Conservation (phyloP, 768 basidiomycete genomes). For the Russula abietina region DNA sequence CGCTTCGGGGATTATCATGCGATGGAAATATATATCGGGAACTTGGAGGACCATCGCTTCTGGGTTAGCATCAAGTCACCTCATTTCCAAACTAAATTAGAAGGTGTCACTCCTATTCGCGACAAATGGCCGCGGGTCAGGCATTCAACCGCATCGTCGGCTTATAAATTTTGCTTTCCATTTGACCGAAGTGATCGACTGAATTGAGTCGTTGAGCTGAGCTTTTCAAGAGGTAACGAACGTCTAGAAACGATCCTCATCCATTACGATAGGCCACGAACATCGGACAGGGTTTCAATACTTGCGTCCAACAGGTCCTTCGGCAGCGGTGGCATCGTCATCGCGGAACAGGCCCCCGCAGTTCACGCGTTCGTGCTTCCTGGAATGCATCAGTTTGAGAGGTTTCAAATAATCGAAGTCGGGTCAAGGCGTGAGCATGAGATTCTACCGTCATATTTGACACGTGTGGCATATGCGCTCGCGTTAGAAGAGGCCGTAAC, state of each 20-base stretch:
- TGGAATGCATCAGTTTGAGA: not conserved
- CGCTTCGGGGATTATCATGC: slow-evolving; percentile 9
- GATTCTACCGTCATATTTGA: no score
- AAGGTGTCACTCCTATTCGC: not conserved
- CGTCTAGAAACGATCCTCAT: slow-evolving; percentile 8
- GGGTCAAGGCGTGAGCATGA: no score
- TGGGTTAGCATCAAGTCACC: not conserved
- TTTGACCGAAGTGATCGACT: not conserved
- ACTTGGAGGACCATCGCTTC: not conserved
- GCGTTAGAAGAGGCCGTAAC: not conserved
- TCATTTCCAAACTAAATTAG: not conserved
- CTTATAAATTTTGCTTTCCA: not conserved
- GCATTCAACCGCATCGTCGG: slow-evolving; percentile 1
- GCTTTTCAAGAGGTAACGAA: not conserved
- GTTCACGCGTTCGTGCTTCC: not conserved
- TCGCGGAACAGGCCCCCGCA: not conserved
- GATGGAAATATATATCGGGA: slow-evolving; percentile 4
- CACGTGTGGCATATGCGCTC: not conserved
- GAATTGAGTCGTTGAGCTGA: not conserved
- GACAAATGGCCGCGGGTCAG: not conserved
- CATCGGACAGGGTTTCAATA: not conserved
- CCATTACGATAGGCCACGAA: not conserved
- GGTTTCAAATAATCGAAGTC: not conserved
- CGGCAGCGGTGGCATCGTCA: not conserved
- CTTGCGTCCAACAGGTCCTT: not conserved